phyloP scores from a whole-genome alignment of 2,329 filamentous ascomycete species.

The Aspergillus hiratsukae region DNA sequence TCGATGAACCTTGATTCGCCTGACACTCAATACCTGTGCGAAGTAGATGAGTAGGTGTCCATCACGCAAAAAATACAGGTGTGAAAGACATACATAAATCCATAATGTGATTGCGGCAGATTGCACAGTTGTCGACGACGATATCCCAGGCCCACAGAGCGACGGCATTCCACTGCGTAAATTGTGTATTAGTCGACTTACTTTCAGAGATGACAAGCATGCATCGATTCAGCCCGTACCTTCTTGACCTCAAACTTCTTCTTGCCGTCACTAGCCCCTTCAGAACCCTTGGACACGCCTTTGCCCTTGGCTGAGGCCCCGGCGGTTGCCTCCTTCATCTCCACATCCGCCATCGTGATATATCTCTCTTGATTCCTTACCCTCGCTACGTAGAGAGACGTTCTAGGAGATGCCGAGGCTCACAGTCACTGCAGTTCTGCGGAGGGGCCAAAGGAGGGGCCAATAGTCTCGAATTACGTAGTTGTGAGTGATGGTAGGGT shows the following conservation, averaged over 20 bases:
- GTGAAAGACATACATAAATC: slow-evolving; percentile 69
- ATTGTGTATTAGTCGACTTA: slow-evolving; percentile 13
- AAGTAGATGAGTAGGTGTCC: slow-evolving; percentile 9
- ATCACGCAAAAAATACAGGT: not conserved
- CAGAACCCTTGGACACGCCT: slow-evolving; percentile 50
- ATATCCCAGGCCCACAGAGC: slow-evolving; percentile 99
- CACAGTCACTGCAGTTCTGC: not conserved
- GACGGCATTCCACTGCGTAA: slow-evolving; percentile 86
- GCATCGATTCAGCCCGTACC: slow-evolving; percentile 48
- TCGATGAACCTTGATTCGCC: slow-evolving; percentile 95
- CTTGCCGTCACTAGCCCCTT: slow-evolving; percentile 62
- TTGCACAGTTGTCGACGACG: slow-evolving; percentile 98
- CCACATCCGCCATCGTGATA: slow-evolving; percentile 81
- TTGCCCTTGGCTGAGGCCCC: slow-evolving; percentile 50
- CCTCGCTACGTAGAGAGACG: not conserved
- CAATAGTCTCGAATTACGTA: slow-evolving; percentile 15
- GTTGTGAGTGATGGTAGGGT: slow-evolving; percentile 14
- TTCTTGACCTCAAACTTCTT: slow-evolving; percentile 99
- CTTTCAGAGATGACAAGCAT: not conserved
- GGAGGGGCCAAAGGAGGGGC: slow-evolving; percentile 5
- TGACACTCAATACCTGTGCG: slow-evolving; percentile 86
- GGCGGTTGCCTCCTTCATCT: slow-evolving; percentile 83
- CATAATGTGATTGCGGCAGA: slow-evolving; percentile 99
- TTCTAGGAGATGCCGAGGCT: not conserved
- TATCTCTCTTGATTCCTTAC: slow-evolving; percentile 6